phyloP scores from a whole-genome alignment of 176 grass and related monocot genomes.

The Secale cereale region DNA sequence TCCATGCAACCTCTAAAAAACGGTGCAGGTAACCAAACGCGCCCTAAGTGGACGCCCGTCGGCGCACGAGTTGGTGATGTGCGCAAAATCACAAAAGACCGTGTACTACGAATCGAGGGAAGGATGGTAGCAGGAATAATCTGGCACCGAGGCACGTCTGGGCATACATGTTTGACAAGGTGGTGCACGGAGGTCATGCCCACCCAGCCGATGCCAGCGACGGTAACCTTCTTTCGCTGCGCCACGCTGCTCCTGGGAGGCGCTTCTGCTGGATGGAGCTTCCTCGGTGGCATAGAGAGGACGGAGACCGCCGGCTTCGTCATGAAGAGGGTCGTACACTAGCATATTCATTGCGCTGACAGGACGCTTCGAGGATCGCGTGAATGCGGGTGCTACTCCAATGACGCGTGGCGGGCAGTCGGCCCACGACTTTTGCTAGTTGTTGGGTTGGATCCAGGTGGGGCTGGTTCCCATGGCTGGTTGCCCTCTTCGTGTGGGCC shows the following conservation, averaged over 20 bases:
- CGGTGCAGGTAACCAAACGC: no score
- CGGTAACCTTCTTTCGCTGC: conserved; percentile 64
- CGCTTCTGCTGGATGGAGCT: conserved; percentile 34
- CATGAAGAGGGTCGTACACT: no score
- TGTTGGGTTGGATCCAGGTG: no score
- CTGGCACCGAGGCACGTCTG: background rate
- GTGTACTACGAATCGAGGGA: background rate
- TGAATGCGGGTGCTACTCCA: no score
- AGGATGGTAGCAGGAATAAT: background rate
- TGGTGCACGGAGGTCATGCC: conserved; percentile 71
- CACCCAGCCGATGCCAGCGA: conserved; percentile 77
- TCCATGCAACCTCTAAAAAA: no score
- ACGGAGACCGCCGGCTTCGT: background rate
- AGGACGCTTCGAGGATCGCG: no score
- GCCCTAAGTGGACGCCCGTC: no score
- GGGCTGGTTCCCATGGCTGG: no score
- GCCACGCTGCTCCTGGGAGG: background rate
- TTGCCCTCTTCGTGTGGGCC: no score
- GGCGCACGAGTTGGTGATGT: background rate
- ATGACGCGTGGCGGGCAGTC: no score
- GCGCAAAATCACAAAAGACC: background rate
- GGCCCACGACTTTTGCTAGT: no score
- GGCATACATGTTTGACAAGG: conserved; percentile 61
- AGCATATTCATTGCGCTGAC: no score
- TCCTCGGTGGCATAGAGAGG: background rate